Evolutionary conservation across 805 yeast species (phyloP).

Genomic region (Wickerhamiella sorbophila): DNA sequence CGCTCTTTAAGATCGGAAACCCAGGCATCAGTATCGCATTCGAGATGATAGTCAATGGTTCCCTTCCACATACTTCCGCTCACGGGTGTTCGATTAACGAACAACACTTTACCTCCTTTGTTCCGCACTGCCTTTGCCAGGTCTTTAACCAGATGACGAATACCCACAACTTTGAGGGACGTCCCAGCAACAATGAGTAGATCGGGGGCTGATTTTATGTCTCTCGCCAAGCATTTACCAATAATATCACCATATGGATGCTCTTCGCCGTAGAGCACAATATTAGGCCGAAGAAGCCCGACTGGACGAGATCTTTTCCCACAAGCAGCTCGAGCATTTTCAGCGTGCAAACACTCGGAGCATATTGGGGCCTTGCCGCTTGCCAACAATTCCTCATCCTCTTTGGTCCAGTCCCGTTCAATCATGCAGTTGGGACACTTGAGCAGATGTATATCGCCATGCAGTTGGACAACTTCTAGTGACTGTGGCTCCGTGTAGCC

Average conservation of each 20-base stretch:
- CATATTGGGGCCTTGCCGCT: slow-evolving; percentile 69
- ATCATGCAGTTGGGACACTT: slow-evolving; percentile 61
- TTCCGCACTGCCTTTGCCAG: slow-evolving; percentile 59
- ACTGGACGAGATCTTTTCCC: slow-evolving; percentile 70
- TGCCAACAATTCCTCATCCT: slow-evolving; percentile 33
- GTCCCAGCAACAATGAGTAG: slow-evolving; percentile 83
- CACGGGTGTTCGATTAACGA: slow-evolving; percentile 57
- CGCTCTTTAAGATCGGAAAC: slow-evolving; percentile 39
- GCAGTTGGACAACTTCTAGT: slow-evolving; percentile 73
- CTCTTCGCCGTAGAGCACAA: slow-evolving; percentile 85
- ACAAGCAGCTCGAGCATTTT: slow-evolving; percentile 38
- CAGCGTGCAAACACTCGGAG: slow-evolving; percentile 45
- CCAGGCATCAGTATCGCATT: slow-evolving; percentile 74
- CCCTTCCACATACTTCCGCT: slow-evolving; percentile 48
- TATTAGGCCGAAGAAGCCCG: slow-evolving; percentile 76
- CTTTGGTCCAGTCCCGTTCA: slow-evolving; percentile 46
- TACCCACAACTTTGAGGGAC: slow-evolving; percentile 81
- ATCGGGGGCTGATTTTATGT: slow-evolving; percentile 51
- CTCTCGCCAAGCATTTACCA: slow-evolving; percentile 53
- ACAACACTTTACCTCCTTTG: slow-evolving; percentile 59
- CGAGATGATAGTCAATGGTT: slow-evolving; percentile 63
- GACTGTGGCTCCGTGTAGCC: slow-evolving; percentile 39
- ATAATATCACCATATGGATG: slow-evolving; percentile 79
- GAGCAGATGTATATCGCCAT: slow-evolving; percentile 70
- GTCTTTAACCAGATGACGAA: slow-evolving; percentile 57